Evolutionary conservation across 2,329 filamentous ascomycete genomes (phyloP).

Genomic region (Colletotrichum sp.): DNA sequence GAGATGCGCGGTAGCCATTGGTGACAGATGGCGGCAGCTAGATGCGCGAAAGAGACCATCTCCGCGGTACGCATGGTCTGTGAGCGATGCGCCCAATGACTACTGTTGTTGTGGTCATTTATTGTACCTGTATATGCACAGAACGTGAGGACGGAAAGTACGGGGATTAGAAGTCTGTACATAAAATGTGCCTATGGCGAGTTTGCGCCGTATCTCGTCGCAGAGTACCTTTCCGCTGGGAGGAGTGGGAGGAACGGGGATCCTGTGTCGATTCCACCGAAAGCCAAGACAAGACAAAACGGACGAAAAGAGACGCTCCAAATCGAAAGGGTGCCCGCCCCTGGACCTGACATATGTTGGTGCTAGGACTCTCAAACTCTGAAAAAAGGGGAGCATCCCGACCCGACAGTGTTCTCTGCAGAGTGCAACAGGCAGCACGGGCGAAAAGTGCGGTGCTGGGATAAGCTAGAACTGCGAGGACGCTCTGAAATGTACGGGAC

Average conservation of each 20-base stretch:
- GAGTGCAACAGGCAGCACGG: background rate
- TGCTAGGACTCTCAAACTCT: background rate
- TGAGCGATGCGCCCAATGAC: background rate
- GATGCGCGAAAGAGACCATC: background rate
- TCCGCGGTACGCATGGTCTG: background rate
- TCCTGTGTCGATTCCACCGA: background rate
- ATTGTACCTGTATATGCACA: background rate
- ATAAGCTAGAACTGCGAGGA: background rate
- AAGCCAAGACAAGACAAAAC: conserved; percentile 21
- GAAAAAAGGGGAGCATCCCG: background rate
- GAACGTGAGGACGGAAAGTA: background rate
- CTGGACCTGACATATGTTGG: conserved; percentile 6
- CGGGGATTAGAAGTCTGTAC: background rate
- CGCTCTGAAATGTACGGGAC: background rate
- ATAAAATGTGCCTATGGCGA: background rate
- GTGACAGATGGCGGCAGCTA: background rate
- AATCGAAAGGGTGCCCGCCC: background rate
- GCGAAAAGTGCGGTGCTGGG: background rate
- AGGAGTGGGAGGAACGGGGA: conserved; percentile 19
- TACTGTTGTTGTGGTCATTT: background rate
- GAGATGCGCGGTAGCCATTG: background rate
- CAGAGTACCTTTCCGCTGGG: conserved; percentile 9
- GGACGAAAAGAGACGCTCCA: conserved; percentile 16
- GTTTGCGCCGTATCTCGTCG: background rate
- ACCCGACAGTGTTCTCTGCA: background rate